phyloP scores from a whole-genome alignment of 139 green algal genomes.

The Diplosphaera chodatii region DNA sequence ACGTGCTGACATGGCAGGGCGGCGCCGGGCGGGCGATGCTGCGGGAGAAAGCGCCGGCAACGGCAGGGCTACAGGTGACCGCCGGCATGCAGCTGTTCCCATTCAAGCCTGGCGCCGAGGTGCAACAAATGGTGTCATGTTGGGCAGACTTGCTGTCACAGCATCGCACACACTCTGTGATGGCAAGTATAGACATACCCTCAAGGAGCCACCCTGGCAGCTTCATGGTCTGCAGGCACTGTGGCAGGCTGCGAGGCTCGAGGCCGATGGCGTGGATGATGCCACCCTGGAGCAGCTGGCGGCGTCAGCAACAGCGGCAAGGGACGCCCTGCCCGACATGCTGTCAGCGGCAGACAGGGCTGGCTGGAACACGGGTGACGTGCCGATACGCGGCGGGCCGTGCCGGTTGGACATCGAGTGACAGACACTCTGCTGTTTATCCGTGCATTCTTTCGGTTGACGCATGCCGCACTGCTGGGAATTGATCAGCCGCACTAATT shows the following conservation, averaged over 20 bases:
- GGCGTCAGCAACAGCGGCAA: conserved; percentile 18
- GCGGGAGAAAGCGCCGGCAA: conserved; percentile 22
- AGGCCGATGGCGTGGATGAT: not conserved
- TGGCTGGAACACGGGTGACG: conserved; percentile 8
- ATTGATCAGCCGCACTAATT: too few species aligned
- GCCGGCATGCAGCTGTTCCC: too few species aligned
- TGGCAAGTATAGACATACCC: too few species aligned
- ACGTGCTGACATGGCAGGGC: conserved; percentile 49
- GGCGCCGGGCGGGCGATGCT: conserved; percentile 46
- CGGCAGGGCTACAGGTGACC: not conserved
- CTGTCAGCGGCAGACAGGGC: not conserved
- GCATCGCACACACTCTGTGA: too few species aligned
- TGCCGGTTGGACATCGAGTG: not conserved
- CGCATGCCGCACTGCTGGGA: too few species aligned
- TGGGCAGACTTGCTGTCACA: too few species aligned
- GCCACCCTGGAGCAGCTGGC: not conserved
- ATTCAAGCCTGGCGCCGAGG: too few species aligned
- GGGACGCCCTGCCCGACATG: conserved; percentile 19
- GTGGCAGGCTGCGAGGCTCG: conserved; percentile 13
- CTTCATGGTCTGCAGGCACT: conserved; percentile 3
- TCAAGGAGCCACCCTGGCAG: too few species aligned
- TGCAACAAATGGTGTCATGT: too few species aligned
- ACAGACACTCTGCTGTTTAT: too few species aligned
- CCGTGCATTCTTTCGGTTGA: too few species aligned
- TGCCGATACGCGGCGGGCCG: not conserved